Base-by-base conservation (phyloP, 345 rosid species). In the Luvunga scandens region DNA sequence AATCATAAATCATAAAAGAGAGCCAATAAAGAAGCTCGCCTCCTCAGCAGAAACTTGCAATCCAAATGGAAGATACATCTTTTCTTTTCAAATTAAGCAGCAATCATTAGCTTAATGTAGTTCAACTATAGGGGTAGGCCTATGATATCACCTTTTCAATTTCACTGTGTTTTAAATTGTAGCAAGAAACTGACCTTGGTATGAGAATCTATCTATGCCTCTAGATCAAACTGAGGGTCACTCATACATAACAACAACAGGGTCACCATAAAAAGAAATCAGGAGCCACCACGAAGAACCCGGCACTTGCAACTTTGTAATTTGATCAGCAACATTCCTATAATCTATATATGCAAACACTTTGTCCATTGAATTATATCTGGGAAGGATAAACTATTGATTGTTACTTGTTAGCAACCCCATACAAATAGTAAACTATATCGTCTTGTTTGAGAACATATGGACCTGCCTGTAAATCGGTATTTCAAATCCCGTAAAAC, bases 11-110 rank as follows among this genome's bases (percentile, higher is more conserved):
- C 31, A 45, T 39, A 28, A 61, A 74, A 8, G 27, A 62, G 22
- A 62, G 38, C 22, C n/a, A 36, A 36, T 36, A 74, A 74, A 61
- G n/a, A 48, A 21, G 7, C 71, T 75, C 71, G 50, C 78, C 78
- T 75, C 71, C 78, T 70, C 78, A 75, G 71, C 78, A 75, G 50
- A 75, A 64, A n/a, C 71, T 69, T 30, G 71, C 71, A 31, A 36
- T 71, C 64, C 72, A 72, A 10, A 75, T 24, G 56, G 78, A 50
- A 66, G 72, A 75, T 4, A 33, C 53, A 34, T 64, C 72, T 75
- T 75, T 75, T 33, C 53, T 75, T 75, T 19, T 66, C 63, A 53
- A 45, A n/a, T n/a, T n/a, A n/a, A 34, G 72, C 72, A 30, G 78
- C 64, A 50, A 66, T 66, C 18, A n/a, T 50, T 33, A 65, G 31